Base-by-base conservation (phyloP, 768 basidiomycete species). In the Epithele typhae region DNA sequence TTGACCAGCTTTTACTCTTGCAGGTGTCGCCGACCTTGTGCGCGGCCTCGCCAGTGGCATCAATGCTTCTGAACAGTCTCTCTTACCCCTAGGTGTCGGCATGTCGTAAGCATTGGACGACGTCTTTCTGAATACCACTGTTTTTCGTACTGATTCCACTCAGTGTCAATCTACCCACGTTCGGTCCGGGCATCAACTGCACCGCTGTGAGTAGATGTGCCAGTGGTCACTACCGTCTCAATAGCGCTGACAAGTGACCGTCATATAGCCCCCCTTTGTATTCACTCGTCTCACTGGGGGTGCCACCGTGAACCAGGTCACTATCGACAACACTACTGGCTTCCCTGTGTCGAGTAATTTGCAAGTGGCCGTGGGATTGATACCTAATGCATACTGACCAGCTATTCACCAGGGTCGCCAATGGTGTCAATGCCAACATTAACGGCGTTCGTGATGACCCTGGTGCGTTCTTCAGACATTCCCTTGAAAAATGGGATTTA, bases 201-300 rank as follows among this genome's bases (percentile, higher is more conserved):
- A 56, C 54, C 2, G 47, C 52, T 3, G 58, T 61, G n/a, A n/a
- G n/a, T n/a, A n/a, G n/a, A 25, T 24, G 56, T 48, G 9, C 15
- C 15, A 5, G 1, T n/a, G 30, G 4, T 19, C n/a, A 34, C 35
- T 18, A 23, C 30, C 2, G 19, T 30, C 30, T 2, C 22, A 17
- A 14, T 14, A 10, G 14, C 7, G 8, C 17, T 22, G 19, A 45
- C 17, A 15, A 14, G n/a, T 8, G 27, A 2, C 22, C 42, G 14
- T 43, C 0, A n/a, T n/a, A n/a, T 37, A 63, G 60, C 64, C 64
- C 21, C 61, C 63, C 1, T 64, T 63, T 46, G 53, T 51, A 1
- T 53, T 61, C 37, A 65, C 62, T 21, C 61, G 64, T 37, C 42
- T 64, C 45, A 65, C 64, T 5, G 60, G 61, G 10, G 61, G 63